Base-by-base conservation (phyloP, 306 rosid genomes). In the Hippophae tibetana region DNA sequence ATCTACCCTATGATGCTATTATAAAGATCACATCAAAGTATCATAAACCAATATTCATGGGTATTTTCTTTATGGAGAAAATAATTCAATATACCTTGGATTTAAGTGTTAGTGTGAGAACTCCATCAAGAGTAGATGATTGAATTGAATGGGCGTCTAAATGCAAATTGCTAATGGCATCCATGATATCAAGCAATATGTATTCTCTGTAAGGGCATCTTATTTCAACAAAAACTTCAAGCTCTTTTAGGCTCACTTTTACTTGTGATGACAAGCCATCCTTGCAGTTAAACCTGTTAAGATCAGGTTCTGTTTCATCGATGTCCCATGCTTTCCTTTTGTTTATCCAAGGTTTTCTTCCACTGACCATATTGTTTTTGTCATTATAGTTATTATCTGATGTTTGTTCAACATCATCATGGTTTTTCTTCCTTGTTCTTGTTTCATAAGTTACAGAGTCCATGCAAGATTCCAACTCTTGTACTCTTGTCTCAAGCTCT, bases 151-250 rank as follows among this genome's bases (percentile, higher is more conserved):
- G 75, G 3, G 85, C 83, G 56, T 89, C 89, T 59, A 86, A 67
- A 53, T 86, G 84, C 63, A 86, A 81, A 73, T 72, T 65, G 65
- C 78, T 81, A 38, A 83, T 69, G 59, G 85, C 81, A 72, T 83
- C 92, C 82, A 89, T 76, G 75, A 89, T 65, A 59, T 89, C 92
- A 43, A 79, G 73, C 78, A 86, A 74, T 65, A 89, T 74, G 64
- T 76, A 78, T 70, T 86, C 89, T 68, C 90, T 76, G 52, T 89
- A 86, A 63, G 84, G 85, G 62, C 97, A 89, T 76, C 72, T 78
- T 80, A 89, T 86, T 76, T 78, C 85, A 52, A 89, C 67, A 64
- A 79, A 38, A 76, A 81, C 89, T 72, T 83, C 95, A 23, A 75
- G 76, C 52, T 79, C 83, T 58, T 75, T 78, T 70, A 75, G 68